Conservation (phyloP, 768 basidiomycete species). For the Mycena floridula region DNA sequence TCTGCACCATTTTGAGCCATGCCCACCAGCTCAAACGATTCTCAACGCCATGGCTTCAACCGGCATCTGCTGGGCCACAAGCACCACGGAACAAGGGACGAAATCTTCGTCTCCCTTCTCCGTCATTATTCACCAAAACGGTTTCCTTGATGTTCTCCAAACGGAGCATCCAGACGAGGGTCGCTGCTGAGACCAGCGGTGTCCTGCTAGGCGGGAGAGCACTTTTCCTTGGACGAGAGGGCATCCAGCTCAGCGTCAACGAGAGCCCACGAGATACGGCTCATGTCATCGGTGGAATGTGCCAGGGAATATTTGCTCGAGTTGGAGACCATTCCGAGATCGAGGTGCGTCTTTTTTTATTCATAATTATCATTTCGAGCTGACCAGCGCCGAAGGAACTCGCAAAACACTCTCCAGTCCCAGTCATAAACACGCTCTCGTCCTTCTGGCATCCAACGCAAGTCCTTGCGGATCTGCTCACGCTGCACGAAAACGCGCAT, state of each 20-base stretch:
- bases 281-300: slow-evolving; percentile 89
- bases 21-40: slow-evolving; percentile 58
- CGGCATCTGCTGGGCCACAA: slow-evolving; percentile 35
- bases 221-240: slow-evolving; percentile 82
- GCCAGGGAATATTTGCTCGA: slow-evolving; percentile 93
- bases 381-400: slow-evolving; percentile 58
- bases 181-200: slow-evolving; percentile 82
- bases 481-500: slow-evolving; percentile 71
- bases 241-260: slow-evolving; percentile 96
- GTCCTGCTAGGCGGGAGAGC: slow-evolving; percentile 80
- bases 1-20: slow-evolving; percentile 56
- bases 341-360: slow-evolving; percentile 51
- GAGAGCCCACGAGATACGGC: slow-evolving; percentile 82
- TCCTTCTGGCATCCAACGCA: slow-evolving; percentile 97
- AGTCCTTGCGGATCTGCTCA: slow-evolving; percentile 87
- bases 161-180: slow-evolving; percentile 85
- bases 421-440: slow-evolving; percentile 94
- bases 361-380: background rate
- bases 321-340: slow-evolving; percentile 91
- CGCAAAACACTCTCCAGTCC: slow-evolving; percentile 84
- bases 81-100: slow-evolving; percentile 23
- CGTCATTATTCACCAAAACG: slow-evolving; percentile 75
- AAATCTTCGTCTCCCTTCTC: slow-evolving; percentile 54
- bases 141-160: slow-evolving; percentile 91
- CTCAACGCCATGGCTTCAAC: slow-evolving; percentile 62